Evolutionary conservation across 768 basidiomycete species (phyloP), one percentile per base, ranked within the genome.

Genomic region (Auricularia heimuer): DNA sequence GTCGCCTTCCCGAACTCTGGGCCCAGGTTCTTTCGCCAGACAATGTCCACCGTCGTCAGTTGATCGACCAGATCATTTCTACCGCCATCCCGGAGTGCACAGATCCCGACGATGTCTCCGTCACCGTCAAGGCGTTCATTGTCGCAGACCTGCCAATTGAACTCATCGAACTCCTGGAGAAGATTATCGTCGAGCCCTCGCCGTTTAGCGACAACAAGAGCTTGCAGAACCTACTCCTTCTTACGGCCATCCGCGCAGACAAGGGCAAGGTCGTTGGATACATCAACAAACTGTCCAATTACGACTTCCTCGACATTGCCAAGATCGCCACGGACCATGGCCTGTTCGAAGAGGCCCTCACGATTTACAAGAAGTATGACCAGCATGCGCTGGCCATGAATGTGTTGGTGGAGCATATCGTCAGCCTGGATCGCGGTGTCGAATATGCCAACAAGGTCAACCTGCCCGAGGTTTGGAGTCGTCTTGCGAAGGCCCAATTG

Each of bases 201-300:
- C 91, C 97, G 6, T 98, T 99, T 84, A 92, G 88, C 73, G 97
- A 99, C 77, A 98, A 99, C 80, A 86, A 86, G 72, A 98, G 94
- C 74, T 82, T 99, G 42, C 96, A 99, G 79, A 98, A 97, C 75
- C 82, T 99, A 64, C 78, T 99, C 64, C 81, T 99, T 70, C 81
- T 99, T 67, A 99, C 97, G 7, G 94, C 97, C 60, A 92, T 99
- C 71, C 91, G 94, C 65, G 91, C 96, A 3, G 97, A 98, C 78
- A 97, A 97, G 78, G 95, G 95, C 73, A 97, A 98, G 77, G 97
- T 99, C 56, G 93, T 98, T 68, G 87, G 89, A 35, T 98, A 98
- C 75, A 98, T 99, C 81, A 93, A 94, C 81, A 95, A 95, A 76
- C 84, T 99, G 37, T 86, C 94, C 74, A 93, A 95, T 73, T 98